Conservation (phyloP, 2,329 filamentous ascomycete genomes). For the Cadophora luteo-olivacea region DNA sequence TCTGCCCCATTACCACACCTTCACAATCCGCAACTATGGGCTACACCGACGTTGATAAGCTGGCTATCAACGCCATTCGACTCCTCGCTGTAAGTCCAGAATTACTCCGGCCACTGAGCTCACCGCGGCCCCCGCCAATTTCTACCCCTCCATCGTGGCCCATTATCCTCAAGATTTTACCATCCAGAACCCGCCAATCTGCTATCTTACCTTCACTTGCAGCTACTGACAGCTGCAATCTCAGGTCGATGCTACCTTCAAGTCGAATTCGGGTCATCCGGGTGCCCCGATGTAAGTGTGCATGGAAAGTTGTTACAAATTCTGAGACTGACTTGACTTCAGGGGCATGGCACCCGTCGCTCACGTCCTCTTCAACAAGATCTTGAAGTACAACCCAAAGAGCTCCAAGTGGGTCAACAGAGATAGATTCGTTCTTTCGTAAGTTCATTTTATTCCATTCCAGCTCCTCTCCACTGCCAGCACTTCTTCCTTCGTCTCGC, state of each 20-base stretch:
- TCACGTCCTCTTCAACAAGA: slow-evolving; percentile 98
- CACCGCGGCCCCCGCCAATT: slow-evolving; percentile 33
- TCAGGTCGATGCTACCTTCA: slow-evolving; percentile 95
- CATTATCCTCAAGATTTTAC: slow-evolving; percentile 15
- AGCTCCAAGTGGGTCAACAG: slow-evolving; percentile 97
- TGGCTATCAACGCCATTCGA: slow-evolving; percentile 98
- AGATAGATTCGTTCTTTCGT: slow-evolving; percentile 99
- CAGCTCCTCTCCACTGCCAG: not conserved
- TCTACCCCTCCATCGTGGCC: slow-evolving; percentile 29
- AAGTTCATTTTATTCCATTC: slow-evolving; percentile 54
- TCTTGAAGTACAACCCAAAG: slow-evolving; percentile 99
- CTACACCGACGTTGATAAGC: slow-evolving; percentile 85
- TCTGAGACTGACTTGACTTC: slow-evolving; percentile 44
- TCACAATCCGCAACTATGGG: slow-evolving; percentile 64
- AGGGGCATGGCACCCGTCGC: slow-evolving; percentile 90
- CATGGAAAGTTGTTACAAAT: not conserved
- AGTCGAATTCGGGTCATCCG: slow-evolving; percentile 97
- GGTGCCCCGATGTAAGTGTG: slow-evolving; percentile 88
- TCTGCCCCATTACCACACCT: too few relatives aligned
- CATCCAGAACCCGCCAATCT: not conserved
- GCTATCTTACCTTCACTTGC: not conserved
- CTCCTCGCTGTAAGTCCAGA: slow-evolving; percentile 81
- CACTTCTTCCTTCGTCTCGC: not conserved
- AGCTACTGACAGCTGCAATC: slow-evolving; percentile 32
- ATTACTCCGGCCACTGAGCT: not conserved